Evolutionary conservation across 257 asterid species (phyloP).

Genomic region (Ballota nigra): DNA sequence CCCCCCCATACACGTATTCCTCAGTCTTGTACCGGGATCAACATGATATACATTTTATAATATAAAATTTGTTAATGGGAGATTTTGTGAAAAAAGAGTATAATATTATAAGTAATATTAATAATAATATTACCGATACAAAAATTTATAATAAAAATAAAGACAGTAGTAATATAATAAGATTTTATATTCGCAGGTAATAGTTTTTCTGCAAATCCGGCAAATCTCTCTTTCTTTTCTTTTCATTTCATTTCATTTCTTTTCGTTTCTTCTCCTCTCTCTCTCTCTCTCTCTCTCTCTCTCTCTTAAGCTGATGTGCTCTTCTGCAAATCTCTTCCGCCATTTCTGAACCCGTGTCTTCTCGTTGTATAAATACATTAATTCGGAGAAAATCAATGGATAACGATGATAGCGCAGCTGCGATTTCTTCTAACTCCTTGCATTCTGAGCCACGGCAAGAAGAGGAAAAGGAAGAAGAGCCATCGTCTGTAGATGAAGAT

Average conservation of each 20-base stretch:
- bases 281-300: conserved; percentile 21
- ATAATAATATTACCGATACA: neutral
- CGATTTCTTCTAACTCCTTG: conserved; percentile 37
- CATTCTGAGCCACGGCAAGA: conserved; percentile 34
- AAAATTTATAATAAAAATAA: no score
- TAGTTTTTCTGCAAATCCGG: conserved; percentile 63
- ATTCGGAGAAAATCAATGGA: conserved; percentile 41
- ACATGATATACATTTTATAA: no score
- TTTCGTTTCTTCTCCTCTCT: conserved; percentile 29
- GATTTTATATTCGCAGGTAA: conserved; percentile 27
- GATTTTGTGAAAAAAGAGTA: no score
- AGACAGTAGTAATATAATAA: neutral
- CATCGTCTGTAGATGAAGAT: conserved; percentile 47
- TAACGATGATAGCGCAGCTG: conserved; percentile 33
- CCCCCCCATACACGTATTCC: no score
- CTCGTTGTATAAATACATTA: conserved; percentile 35
- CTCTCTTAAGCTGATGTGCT: conserved; percentile 36
- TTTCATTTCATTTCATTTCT: neutral
- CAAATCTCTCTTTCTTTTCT: conserved; percentile 39
- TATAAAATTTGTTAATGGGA: no score
- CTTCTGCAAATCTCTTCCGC: conserved; percentile 68
- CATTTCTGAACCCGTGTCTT: conserved; percentile 61
- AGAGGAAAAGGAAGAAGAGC: conserved; percentile 38
- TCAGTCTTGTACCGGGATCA: no score
- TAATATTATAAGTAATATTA: no score